These are phyloP conservation scores for Trichoderma semiorbis DNA, from an alignment of 2,329 filamentous ascomycete genomes.

Conservation along the genomic window DNA sequence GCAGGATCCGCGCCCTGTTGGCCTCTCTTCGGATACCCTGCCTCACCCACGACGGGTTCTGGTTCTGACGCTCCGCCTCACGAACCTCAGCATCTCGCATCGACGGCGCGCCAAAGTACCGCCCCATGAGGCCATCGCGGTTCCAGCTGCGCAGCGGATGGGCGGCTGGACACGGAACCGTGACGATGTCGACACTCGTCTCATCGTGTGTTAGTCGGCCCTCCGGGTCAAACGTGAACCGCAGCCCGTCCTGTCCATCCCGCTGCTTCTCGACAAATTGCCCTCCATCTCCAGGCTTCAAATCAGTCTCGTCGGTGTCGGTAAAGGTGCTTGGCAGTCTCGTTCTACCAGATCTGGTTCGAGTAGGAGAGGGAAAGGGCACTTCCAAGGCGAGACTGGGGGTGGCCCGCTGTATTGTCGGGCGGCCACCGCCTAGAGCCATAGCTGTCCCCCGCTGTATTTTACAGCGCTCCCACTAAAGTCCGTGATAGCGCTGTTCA, in stretches of 20 bases:
- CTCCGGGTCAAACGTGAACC: conserved; percentile 35
- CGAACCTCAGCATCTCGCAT: conserved; percentile 37
- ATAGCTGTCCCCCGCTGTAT: conserved; percentile 20
- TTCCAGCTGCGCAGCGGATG: conserved; percentile 53
- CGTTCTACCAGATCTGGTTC: conserved; percentile 4
- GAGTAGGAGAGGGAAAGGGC: conserved; percentile 10
- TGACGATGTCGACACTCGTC: conserved; percentile 52
- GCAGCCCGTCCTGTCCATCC: conserved; percentile 2
- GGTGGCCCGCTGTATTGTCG: conserved; percentile 9
- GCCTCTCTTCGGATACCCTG: conserved; percentile 50
- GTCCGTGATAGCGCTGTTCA: neutral
- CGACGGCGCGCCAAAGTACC: conserved; percentile 43
- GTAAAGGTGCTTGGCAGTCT: conserved; percentile 3
- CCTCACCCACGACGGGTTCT: conserved; percentile 47
- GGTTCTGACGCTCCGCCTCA: conserved; percentile 24
- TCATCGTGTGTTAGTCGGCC: conserved; percentile 45
- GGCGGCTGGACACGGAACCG: conserved; percentile 52
- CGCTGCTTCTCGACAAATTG: conserved; percentile 4
- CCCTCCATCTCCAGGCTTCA: neutral
- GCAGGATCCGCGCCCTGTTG: conserved; percentile 46
- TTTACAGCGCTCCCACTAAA: neutral
- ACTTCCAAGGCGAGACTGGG: conserved; percentile 12
- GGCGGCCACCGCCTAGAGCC: conserved; percentile 19
- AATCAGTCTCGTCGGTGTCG: conserved; percentile 18
- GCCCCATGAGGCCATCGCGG: conserved; percentile 45